Evolutionary conservation across 2,329 filamentous ascomycete species (phyloP), one percentile per base, ranked within the genome.

Genomic region (Fusarium protoensiforme): DNA sequence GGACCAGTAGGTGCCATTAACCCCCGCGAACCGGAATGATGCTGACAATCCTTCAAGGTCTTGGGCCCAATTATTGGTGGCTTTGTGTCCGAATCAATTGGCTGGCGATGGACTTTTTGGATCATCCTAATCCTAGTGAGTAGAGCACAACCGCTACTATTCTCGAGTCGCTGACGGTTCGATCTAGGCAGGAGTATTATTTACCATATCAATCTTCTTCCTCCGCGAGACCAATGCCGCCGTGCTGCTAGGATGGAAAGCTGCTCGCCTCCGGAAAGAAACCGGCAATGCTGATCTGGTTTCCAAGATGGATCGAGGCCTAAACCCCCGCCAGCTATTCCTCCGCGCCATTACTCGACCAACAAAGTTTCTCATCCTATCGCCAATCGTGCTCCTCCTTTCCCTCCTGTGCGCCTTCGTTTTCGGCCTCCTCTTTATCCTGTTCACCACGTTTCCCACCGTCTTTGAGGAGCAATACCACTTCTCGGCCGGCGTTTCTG

Each of bases 101-200:
- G 85, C 14, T 87, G 86, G 85, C 80, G 85, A 13, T 88, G 87
- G 86, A 81, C 83, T 6, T 84, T 83, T 63, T 88, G 86, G 85
- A 82, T 89, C 51, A 81, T 87, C n/a, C 75, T 86, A 46, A 88
- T 89, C 68, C 22, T 77, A 4, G 74, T 75, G 60, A 65, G 72
- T 65, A 48, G 56, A 64, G 59, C 38, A 59, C 33, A 64, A 18
- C 38, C 51, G 13, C 43, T 53, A 38, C 38, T 38, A 64, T 51
- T 61, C 59, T 67, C 46, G 5, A 64, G 20, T 16, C 22, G 20
- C 68, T 68, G 3, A 70, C 61, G 0, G 2, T 64, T 67, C 0
- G 9, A 46, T 27, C 22, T 31, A 68, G 64, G 68, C 64, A 58
- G 65, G 57, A 53, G 24, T 64, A 61, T 36, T 56, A 61, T 67